Conservation (phyloP, 1,284 basidiomycete genomes). For the Ustilago tritici region DNA sequence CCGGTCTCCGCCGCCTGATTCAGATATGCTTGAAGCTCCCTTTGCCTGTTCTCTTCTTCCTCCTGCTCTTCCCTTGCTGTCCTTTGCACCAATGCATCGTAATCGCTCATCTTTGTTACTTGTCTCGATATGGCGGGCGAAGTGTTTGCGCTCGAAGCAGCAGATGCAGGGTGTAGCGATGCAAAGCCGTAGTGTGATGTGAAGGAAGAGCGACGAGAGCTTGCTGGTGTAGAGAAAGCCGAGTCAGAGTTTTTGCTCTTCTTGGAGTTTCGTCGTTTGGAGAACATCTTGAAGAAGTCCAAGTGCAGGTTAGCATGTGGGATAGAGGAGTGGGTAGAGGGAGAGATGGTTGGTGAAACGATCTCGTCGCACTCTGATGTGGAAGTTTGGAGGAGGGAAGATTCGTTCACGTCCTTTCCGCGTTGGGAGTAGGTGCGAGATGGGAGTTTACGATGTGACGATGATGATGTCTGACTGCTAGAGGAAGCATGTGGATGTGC, state of each 20-base stretch:
- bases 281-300: constrained; percentile 29
- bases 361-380: constrained; percentile 37
- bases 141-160: constrained; percentile 40
- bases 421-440: constrained; percentile 11
- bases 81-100: constrained; percentile 30
- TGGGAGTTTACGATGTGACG: background rate
- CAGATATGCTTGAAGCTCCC: constrained; percentile 32
- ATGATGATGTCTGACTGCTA: constrained; percentile 6
- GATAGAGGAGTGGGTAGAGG: constrained; percentile 9
- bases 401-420: constrained; percentile 11
- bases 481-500: constrained; percentile 10
- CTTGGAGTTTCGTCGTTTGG: constrained; percentile 15
- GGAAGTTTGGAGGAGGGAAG: constrained; percentile 25
- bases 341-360: background rate
- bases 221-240: constrained; percentile 33
- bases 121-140: constrained; percentile 40
- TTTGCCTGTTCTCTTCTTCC: constrained; percentile 36
- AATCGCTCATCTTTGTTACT: constrained; percentile 41
- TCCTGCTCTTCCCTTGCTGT: constrained; percentile 24
- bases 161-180: constrained; percentile 25
- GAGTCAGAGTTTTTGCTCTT: constrained; percentile 27
- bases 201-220: constrained; percentile 40
- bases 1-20: constrained; percentile 34
- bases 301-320: constrained; percentile 11
- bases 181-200: constrained; percentile 28